Percentiles rank a stretch among this genome's conserved stretches.
Conservation (phyloP, 768 basidiomycete genomes). For the Boletus fagicola region DNA sequence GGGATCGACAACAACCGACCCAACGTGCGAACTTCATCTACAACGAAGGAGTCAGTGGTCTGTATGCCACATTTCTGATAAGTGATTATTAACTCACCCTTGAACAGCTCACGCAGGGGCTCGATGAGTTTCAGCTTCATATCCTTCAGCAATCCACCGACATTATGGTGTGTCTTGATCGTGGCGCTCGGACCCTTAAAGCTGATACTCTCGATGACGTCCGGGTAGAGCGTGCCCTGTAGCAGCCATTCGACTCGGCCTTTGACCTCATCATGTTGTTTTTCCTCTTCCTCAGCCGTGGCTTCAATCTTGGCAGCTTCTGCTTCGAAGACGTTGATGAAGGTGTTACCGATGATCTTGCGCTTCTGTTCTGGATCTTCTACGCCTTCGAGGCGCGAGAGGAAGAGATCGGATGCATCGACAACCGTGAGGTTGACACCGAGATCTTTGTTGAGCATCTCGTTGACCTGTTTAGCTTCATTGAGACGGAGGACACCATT, state of each 20-base stretch:
- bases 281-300: conserved; percentile 72
- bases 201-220: conserved; percentile 98
- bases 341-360: conserved; percentile 98
- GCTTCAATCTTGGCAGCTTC: conserved; percentile 89
- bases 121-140: conserved; percentile 99
- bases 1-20: conserved; percentile 92
- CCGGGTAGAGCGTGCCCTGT: conserved; percentile 97
- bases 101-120: conserved; percentile 95
- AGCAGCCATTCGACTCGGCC: conserved; percentile 96
- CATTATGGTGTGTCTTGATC: conserved; percentile 99
- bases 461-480: conserved; percentile 86
- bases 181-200: conserved; percentile 99
- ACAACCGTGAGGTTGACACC: conserved; percentile 96
- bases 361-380: conserved; percentile 97
- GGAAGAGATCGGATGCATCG: conserved; percentile 92
- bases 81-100: conserved; percentile 55
- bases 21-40: conserved; percentile 94
- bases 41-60: neutral
- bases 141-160: conserved; percentile 91
- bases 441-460: conserved; percentile 90
- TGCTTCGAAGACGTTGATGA: conserved; percentile 96
- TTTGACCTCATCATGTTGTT: conserved; percentile 64
- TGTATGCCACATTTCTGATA: neutral
- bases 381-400: conserved; percentile 81
- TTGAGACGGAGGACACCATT: conserved; percentile 94